Percentiles rank a stretch among this genome's conserved stretches.
Conservation (phyloP, 2,329 filamentous ascomycete species). For the Rhynchosporium graminicola region DNA sequence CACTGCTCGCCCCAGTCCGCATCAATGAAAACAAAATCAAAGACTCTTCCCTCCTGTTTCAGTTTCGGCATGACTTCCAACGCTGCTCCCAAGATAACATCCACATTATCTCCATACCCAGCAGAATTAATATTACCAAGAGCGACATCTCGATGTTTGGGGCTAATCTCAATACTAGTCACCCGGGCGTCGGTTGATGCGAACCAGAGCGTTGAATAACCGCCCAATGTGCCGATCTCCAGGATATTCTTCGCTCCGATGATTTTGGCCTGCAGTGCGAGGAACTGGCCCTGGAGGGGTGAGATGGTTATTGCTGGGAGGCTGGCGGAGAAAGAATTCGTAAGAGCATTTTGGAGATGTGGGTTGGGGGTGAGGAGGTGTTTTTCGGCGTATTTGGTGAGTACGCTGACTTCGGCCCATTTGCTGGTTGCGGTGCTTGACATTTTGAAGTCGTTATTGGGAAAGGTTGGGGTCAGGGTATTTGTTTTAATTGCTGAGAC, state of each 20-base stretch:
- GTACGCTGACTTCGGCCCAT: slow-evolving; percentile 17
- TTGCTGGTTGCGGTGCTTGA: slow-evolving; percentile 8
- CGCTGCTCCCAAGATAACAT: slow-evolving; percentile 49
- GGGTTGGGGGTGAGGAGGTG: slow-evolving; percentile 31
- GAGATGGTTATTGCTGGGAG: slow-evolving; percentile 45
- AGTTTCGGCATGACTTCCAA: slow-evolving; percentile 45
- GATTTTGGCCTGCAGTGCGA: slow-evolving; percentile 44
- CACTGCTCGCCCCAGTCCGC: slow-evolving; percentile 47
- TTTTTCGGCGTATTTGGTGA: slow-evolving; percentile 24
- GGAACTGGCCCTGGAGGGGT: slow-evolving; percentile 43
- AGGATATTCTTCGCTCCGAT: slow-evolving; percentile 46
- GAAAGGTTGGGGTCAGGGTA: background rate
- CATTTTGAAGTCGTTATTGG: slow-evolving; percentile 5
- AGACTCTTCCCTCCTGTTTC: slow-evolving; percentile 45
- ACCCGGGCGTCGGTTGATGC: slow-evolving; percentile 45
- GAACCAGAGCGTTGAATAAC: slow-evolving; percentile 56
- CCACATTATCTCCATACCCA: slow-evolving; percentile 44
- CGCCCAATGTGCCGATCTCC: slow-evolving; percentile 57
- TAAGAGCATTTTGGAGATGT: slow-evolving; percentile 39
- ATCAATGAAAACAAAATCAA: slow-evolving; percentile 56
- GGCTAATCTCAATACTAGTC: slow-evolving; percentile 53
- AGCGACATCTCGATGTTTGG: slow-evolving; percentile 49
- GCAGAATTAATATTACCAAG: slow-evolving; percentile 45
- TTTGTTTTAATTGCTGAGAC: background rate
- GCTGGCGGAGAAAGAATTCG: slow-evolving; percentile 40